A percentile compares a stretch with the other conserved stretches of the same genome.
These are phyloP conservation scores for Lumnitzera littorea DNA, from an alignment of 345 rosid species.

Conservation along the genomic window DNA sequence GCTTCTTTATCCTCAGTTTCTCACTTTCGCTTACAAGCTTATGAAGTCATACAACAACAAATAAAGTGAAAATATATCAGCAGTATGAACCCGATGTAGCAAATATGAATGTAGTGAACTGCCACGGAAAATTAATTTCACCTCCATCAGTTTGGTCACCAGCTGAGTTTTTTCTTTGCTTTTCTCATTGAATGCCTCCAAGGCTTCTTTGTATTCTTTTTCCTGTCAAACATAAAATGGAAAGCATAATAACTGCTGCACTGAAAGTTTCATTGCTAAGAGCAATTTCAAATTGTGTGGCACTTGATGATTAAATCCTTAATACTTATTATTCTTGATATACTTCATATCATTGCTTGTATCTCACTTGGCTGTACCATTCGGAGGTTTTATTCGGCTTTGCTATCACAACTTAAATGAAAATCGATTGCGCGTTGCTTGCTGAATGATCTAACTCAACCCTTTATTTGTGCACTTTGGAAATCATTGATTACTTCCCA, in stretches of 20 bases:
- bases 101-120: not conserved
- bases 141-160: conserved; percentile 80
- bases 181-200: conserved; percentile 85
- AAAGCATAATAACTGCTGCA: not conserved
- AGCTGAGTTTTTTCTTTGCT: conserved; percentile 72
- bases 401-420: no score
- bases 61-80: not conserved
- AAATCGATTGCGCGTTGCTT: no score
- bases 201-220: conserved; percentile 79
- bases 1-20: conserved; percentile 70
- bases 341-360: no score
- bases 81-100: not conserved
- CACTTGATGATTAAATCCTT: not conserved
- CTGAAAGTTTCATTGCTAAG: not conserved
- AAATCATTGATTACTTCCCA: no score
- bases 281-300: no score
- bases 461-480: no score
- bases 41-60: conserved; percentile 2
- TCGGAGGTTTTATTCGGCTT: no score
- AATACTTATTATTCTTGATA: no score
- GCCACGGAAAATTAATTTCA: conserved; percentile 8
- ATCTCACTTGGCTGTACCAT: no score
- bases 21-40: conserved; percentile 87
- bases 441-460: no score
- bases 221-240: conserved; percentile 36